A percentile compares a stretch with the other conserved stretches of the same genome.
These are phyloP conservation scores for Centella asiatica DNA, from an alignment of 129 eudicot species.

Conservation along the genomic window DNA sequence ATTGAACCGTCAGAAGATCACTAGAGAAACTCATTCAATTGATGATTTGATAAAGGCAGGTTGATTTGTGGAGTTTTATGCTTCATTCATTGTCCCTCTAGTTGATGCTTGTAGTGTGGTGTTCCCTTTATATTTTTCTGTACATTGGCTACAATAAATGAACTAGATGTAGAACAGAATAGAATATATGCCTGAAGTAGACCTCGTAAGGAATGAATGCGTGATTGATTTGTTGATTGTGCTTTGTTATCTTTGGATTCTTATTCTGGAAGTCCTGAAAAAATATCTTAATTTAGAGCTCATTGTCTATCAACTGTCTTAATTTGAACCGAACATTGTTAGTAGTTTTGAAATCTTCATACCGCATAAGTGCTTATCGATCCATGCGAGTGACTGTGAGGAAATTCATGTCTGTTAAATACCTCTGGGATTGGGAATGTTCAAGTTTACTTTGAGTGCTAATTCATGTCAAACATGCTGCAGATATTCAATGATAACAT, in stretches of 20 bases:
- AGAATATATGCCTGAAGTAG: too few species aligned
- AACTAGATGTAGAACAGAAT: background rate
- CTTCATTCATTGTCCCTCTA: conserved; percentile 5
- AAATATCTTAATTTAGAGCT: background rate
- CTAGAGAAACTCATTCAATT: conserved; percentile 73
- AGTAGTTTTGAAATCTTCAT: background rate
- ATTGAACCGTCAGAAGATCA: conserved; percentile 79
- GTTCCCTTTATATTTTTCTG: background rate
- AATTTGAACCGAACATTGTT: background rate
- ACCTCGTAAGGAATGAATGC: too few species aligned
- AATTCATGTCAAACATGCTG: conserved; percentile 22
- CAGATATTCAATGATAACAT: conserved; percentile 96
- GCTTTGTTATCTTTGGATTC: background rate
- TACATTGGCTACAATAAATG: background rate
- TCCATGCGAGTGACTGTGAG: background rate
- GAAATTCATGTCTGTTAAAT: background rate
- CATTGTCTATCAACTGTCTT: background rate
- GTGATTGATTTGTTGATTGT: background rate
- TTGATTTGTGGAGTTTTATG: conserved; percentile 17
- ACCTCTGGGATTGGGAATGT: background rate
- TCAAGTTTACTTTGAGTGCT: conserved; percentile 2
- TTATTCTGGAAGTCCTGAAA: background rate
- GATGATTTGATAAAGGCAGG: conserved; percentile 95
- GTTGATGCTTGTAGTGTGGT: background rate
- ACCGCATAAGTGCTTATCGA: too few species aligned